Base-by-base conservation (phyloP, 73 alveolate species). In the Effrenium voratum region DNA sequence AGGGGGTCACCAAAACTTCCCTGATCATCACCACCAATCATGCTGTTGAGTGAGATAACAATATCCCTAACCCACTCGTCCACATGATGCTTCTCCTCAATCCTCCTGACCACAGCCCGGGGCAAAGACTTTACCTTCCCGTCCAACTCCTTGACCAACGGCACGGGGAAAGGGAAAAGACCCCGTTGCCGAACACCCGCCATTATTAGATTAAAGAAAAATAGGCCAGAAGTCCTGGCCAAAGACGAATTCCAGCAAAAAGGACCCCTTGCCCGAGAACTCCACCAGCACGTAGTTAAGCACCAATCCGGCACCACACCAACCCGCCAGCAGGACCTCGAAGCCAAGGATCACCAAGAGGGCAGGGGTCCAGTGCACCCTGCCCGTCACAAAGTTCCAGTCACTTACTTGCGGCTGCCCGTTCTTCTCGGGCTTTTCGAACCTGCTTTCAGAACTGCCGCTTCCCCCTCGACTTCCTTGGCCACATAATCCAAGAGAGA, bases 81-180 rank as follows among this genome's bases (percentile, higher is more conserved):
- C 28, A 38, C 85, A 26, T 75, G 85, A 12, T 16, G 13, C 0
- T 36, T 40, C 5, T 40, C 85, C 38, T 41, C 59, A 16, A 75
- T 5, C 32, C 85, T 40, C 0, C 85, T 40, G 52, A 22, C n/a
- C 38, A 75, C 85, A 75, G 36, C 34, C 36, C 85, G 19, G 19
- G 72, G 28, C 19, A 32, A 57, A 32, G 8, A 57, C 28, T 26
- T 26, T 26, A 26, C 19, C 8, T 57, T 26, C 34, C 28, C 72
- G 34, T 57, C 34, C 72, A 24, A 24, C 72, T 5, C 72, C 28
- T 57, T 32, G 28, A 13, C 57, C 50, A 4, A 2, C 59, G 85
- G 85, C 85, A 40, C 47, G 32, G 84, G 84, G 57, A 73, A 19
- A 75, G 85, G 85, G 85, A 75, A 75, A 75, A 75, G 47, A 16